Conservation (phyloP, 2,329 filamentous ascomycete genomes). For the Arthrinium phaeospermum region DNA sequence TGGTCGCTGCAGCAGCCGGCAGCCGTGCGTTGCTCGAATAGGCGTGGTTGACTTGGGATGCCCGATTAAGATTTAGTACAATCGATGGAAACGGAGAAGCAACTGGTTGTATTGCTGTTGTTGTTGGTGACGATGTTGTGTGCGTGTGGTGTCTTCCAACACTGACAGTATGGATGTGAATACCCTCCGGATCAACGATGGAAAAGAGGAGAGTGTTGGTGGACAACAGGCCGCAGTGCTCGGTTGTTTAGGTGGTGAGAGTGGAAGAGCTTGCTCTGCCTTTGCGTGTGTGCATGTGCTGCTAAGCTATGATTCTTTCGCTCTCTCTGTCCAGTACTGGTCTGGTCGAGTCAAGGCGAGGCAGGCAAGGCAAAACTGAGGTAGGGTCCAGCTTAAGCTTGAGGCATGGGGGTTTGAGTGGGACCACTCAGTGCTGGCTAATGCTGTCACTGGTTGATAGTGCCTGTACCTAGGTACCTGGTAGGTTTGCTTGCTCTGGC, state of each 20-base stretch:
- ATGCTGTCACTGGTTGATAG: neutral
- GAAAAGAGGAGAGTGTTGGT: neutral
- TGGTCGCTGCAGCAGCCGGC: conserved; percentile 6
- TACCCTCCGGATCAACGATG: neutral
- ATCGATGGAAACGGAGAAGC: neutral
- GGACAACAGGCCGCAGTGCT: neutral
- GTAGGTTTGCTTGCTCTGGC: neutral
- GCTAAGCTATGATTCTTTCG: neutral
- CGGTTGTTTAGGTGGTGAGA: neutral
- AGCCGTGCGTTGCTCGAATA: conserved; percentile 5
- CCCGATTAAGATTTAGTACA: conserved; percentile 11
- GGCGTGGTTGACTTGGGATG: conserved; percentile 1
- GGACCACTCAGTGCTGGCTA: too few relatives aligned
- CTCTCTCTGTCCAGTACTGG: neutral
- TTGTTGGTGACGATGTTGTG: neutral
- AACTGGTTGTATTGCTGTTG: neutral
- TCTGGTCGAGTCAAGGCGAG: neutral
- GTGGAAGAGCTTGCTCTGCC: conserved; percentile 8
- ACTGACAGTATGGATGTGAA: neutral
- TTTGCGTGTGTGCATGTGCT: conserved; percentile 1
- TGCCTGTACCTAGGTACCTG: neutral
- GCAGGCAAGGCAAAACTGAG: neutral
- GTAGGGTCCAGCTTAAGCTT: conserved; percentile 13
- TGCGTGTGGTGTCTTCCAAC: neutral
- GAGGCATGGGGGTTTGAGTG: neutral